These are phyloP conservation scores for Cutaneotrichosporon sp. DNA, from an alignment of 1,284 basidiomycete genomes.

Conservation along the genomic window DNA sequence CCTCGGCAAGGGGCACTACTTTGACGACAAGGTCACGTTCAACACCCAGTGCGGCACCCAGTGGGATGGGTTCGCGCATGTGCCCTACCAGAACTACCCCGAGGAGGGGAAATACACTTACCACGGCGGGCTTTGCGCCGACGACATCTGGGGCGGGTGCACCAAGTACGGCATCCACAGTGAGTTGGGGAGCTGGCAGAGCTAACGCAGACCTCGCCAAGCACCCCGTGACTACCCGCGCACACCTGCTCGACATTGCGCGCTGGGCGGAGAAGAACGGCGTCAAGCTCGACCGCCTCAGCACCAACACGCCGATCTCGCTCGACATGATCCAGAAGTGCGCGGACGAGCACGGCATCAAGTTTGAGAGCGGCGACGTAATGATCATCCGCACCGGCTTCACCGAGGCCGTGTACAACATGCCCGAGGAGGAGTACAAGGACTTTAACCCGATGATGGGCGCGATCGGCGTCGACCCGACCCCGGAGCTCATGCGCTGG, in stretches of 20 bases:
- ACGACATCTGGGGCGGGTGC: slow-evolving; percentile 6
- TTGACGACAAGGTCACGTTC: slow-evolving; percentile 46
- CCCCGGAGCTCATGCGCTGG: slow-evolving; percentile 47
- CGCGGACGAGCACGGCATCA: slow-evolving; percentile 36
- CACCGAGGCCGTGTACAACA: slow-evolving; percentile 40
- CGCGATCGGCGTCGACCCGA: slow-evolving; percentile 35
- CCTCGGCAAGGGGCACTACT: slow-evolving; percentile 25
- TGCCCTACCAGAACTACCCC: slow-evolving; percentile 33
- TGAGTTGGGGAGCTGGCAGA: slow-evolving; percentile 7
- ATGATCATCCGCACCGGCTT: slow-evolving; percentile 53
- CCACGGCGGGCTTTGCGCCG: slow-evolving; percentile 21
- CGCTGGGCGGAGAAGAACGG: slow-evolving; percentile 39
- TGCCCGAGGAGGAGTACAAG: slow-evolving; percentile 1
- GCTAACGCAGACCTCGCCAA: slow-evolving; percentile 17
- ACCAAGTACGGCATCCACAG: slow-evolving; percentile 18
- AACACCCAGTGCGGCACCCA: slow-evolving; percentile 54
- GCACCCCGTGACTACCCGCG: slow-evolving; percentile 23
- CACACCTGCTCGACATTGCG: slow-evolving; percentile 25
- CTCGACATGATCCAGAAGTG: slow-evolving; percentile 30
- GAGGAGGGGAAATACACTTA: slow-evolving; percentile 17
- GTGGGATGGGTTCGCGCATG: slow-evolving; percentile 54
- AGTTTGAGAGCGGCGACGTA: slow-evolving; percentile 46
- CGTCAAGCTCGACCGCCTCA: slow-evolving; percentile 43
- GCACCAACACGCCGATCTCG: slow-evolving; percentile 31
- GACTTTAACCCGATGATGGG: slow-evolving; percentile 14